Evolutionary conservation across 352 stramenopile species (phyloP), one percentile per base, ranked within the genome.

Genomic region (Lagenidium sp.): DNA sequence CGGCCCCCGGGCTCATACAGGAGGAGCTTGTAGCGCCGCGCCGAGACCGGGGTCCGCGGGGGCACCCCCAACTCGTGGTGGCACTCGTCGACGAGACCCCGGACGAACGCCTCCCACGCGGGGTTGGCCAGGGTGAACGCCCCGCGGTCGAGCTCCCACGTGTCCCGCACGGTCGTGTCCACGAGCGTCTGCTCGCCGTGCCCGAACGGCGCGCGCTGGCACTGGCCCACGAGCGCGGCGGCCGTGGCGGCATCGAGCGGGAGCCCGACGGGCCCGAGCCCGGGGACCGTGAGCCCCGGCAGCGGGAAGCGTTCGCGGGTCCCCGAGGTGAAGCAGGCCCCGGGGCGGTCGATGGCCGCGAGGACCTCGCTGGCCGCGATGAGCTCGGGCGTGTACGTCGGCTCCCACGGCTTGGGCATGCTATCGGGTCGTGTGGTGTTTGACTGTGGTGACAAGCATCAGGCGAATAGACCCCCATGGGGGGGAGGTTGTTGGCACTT

Each of bases 11-110:
- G 31, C 16, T 65, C 63, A 39, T 74, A 73, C 11, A 73, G 29
- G 3, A 79, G 44, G 44, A 79, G 36, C 45, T 75, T 75, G 57
- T 72, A 68, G 16, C 69, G 36, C 31, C 48, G 35, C 6, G 45
- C 53, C 10, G 47, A 23, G 19, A 40, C 30, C 21, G 51, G 6
- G 28, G 36, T 37, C 1, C 19, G 31, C 29, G 45, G 40, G 23
- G 31, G 28, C 22, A 60, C 45, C 13, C 53, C 45, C 15, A 60
- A 32, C 18, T 40, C 28, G 25, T 8, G 12, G 15, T 36, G 35
- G 16, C 41, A 41, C 7, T n/a, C 36, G 1, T 18, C 8, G n/a
- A 55, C 2, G 30, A 60, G 51, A 10, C 24, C 23, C 16, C 49
- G 21, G 13, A 60, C 31, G 15, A 52, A 19, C 21, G 29, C n/a